These are phyloP conservation scores for Xylariomycetidae sp. DNA, from an alignment of 2,329 filamentous ascomycete species.

Conservation along the genomic window DNA sequence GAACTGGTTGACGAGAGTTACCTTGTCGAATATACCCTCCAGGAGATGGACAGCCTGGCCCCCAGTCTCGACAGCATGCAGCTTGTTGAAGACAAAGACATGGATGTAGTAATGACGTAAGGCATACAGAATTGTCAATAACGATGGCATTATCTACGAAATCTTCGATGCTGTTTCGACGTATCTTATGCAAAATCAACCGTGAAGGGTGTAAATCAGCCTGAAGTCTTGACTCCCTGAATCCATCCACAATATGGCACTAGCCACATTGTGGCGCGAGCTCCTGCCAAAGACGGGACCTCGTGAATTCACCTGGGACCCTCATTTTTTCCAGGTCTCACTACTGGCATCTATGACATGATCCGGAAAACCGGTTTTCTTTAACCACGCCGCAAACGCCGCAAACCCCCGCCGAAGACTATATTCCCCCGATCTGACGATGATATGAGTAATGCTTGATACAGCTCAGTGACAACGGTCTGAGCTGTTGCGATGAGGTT, in stretches of 20 bases:
- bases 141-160: background rate
- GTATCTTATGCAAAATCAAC: no score
- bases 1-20: slow-evolving; percentile 93
- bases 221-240: no score
- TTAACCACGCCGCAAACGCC: no score
- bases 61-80: slow-evolving; percentile 34
- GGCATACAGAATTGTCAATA: slow-evolving; percentile 6
- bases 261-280: slow-evolving; percentile 23
- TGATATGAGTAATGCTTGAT: slow-evolving; percentile 8
- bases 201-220: no score
- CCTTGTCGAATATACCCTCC: slow-evolving; percentile 84
- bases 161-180: background rate
- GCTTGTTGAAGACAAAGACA: slow-evolving; percentile 32
- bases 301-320: no score
- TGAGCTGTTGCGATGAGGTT: slow-evolving; percentile 48
- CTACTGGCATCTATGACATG: no score
- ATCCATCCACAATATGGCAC: slow-evolving; percentile 1
- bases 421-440: no score
- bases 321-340: no score
- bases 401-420: no score
- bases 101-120: slow-evolving; percentile 36
- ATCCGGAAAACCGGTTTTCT: no score
- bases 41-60: slow-evolving; percentile 78
- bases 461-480: no score
- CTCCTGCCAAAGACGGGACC: no score